A percentile compares a stretch with the other conserved stretches of the same genome.
Evolutionary conservation across 768 basidiomycete species (phyloP).

Genomic region (Leccinum subtestaceum): DNA sequence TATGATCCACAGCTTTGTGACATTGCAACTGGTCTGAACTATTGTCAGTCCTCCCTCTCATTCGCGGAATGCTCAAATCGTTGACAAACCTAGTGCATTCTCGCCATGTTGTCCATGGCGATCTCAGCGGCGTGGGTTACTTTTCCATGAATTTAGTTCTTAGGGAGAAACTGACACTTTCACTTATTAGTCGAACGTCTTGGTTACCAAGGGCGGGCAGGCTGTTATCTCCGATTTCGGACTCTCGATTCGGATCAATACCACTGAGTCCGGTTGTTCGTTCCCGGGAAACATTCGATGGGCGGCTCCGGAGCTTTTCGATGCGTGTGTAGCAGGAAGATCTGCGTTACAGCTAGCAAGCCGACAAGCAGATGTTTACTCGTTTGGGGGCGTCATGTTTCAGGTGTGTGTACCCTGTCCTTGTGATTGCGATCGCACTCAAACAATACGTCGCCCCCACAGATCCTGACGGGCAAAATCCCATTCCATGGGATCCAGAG

Average conservation of each 20-base stretch:
- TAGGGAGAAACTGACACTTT: not conserved
- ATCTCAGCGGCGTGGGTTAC: slow-evolving; percentile 36
- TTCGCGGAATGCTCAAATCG: not conserved
- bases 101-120: slow-evolving; percentile 36
- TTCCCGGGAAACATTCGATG: slow-evolving; percentile 29
- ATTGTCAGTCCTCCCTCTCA: slow-evolving; percentile 12
- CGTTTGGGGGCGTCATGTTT: slow-evolving; percentile 30
- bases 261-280: not conserved
- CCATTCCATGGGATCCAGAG: slow-evolving; percentile 24
- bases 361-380: slow-evolving; percentile 25
- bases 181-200: slow-evolving; percentile 20
- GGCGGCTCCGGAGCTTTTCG: slow-evolving; percentile 30
- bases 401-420: slow-evolving; percentile 12
- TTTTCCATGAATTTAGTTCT: not conserved
- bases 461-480: slow-evolving; percentile 25
- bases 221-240: slow-evolving; percentile 34
- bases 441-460: not conserved
- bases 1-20: slow-evolving; percentile 20
- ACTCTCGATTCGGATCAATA: slow-evolving; percentile 20
- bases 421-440: not conserved
- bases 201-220: slow-evolving; percentile 9
- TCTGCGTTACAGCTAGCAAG: slow-evolving; percentile 8
- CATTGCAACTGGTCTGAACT: slow-evolving; percentile 22
- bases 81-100: slow-evolving; percentile 18
- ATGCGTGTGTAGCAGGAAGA: not conserved